Evolutionary conservation across 2,329 filamentous ascomycete species (phyloP).

Genomic region (Ophiocordyceps sinensis): DNA sequence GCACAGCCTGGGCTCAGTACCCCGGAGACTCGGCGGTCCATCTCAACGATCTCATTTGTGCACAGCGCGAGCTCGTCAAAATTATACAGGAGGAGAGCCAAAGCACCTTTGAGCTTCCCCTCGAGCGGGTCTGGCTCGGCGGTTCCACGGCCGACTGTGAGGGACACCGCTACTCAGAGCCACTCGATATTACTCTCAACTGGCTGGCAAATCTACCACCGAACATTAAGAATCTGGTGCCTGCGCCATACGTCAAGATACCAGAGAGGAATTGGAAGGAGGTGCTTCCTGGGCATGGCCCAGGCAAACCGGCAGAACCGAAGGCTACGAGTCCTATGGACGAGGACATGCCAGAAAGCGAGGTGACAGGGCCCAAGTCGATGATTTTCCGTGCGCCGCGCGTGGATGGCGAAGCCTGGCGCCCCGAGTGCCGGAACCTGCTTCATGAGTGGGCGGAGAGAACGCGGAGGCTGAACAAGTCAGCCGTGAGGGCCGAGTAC

Average conservation of each 20-base stretch:
- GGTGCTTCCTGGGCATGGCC: conserved; percentile 9
- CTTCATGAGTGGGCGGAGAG: conserved; percentile 24
- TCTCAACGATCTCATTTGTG: conserved; percentile 24
- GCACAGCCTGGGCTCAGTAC: conserved; percentile 13
- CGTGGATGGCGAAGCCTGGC: conserved; percentile 6
- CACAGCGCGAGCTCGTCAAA: conserved; percentile 30
- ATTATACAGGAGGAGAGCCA: conserved; percentile 16
- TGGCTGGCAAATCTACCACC: conserved; percentile 18
- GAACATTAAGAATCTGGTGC: conserved; percentile 20
- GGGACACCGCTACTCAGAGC: conserved; percentile 10
- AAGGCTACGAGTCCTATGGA: conserved; percentile 7
- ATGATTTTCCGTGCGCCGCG: conserved; percentile 34
- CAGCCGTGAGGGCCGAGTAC: conserved; percentile 13
- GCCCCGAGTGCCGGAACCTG: conserved; percentile 25
- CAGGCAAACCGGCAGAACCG: neutral
- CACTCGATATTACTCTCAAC: conserved; percentile 27
- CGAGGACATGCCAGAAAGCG: conserved; percentile 7
- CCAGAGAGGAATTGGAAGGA: conserved; percentile 21
- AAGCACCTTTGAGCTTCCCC: conserved; percentile 11
- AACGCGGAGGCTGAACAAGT: neutral
- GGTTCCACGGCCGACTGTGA: conserved; percentile 12
- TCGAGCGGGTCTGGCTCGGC: conserved; percentile 32
- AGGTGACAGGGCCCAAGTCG: conserved; percentile 9
- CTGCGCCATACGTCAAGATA: conserved; percentile 16
- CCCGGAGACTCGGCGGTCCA: conserved; percentile 5